phyloP scores from a whole-genome alignment of 345 rosid genomes.

The Litchi chinensis region DNA sequence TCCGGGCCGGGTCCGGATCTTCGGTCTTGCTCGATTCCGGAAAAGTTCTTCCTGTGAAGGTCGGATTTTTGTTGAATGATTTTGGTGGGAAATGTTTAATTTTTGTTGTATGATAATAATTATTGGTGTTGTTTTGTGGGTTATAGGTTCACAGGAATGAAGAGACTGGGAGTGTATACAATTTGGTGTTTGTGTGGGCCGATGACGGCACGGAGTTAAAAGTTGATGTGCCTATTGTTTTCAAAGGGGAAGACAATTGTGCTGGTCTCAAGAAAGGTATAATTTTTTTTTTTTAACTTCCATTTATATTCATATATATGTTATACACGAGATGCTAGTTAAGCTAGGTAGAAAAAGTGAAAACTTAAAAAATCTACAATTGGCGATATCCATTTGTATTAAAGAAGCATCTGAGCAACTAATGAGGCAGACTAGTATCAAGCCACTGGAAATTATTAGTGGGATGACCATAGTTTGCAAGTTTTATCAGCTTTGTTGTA shows the following conservation, averaged over 20 bases:
- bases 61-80: neutral
- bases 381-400: neutral
- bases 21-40: constrained; percentile 72
- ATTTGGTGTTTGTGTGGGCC: constrained; percentile 93
- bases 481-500: neutral
- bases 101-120: neutral
- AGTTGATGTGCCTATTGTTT: constrained; percentile 85
- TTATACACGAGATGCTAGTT: no score
- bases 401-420: neutral
- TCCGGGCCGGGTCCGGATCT: constrained; percentile 83
- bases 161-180: constrained; percentile 76
- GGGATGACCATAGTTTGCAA: neutral
- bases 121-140: neutral
- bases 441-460: neutral
- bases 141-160: constrained; percentile 76
- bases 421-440: neutral
- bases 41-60: constrained; percentile 83
- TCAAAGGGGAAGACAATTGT: constrained; percentile 74
- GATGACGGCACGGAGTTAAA: constrained; percentile 69
- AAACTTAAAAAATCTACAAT: neutral
- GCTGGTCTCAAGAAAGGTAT: constrained; percentile 85
- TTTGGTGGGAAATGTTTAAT: neutral
- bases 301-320: no score
- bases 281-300: neutral
- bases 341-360: neutral